Percentiles rank a stretch among this genome's conserved stretches.
Conservation (phyloP, 75 land plant species). For the Azolla pinnata region DNA sequence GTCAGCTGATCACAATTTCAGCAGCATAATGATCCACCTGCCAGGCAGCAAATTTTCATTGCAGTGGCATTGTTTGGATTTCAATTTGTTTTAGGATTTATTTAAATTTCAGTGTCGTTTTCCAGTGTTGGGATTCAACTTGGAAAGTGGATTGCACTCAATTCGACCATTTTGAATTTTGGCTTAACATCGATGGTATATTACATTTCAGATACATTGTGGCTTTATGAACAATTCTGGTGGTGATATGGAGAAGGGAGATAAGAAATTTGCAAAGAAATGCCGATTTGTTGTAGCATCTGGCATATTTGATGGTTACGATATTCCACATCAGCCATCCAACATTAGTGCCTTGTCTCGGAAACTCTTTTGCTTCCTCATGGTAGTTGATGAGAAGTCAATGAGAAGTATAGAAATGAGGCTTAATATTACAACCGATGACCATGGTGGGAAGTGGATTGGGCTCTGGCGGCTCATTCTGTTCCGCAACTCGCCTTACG, state of each 20-base stretch:
- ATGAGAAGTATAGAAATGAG: conserved; percentile 44
- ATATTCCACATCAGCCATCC: conserved; percentile 81
- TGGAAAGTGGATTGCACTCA: too few relatives aligned
- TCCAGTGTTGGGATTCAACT: too few relatives aligned
- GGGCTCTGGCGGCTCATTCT: conserved; percentile 84
- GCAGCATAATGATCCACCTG: too few relatives aligned
- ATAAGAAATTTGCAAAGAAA: conserved; percentile 55
- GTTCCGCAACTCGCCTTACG: conserved; percentile 67
- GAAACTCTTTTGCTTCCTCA: conserved; percentile 84
- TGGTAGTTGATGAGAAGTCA: conserved; percentile 81
- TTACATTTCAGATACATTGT: conserved; percentile 70
- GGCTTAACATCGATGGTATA: too few relatives aligned
- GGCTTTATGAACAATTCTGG: conserved; percentile 68
- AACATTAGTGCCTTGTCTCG: conserved; percentile 64
- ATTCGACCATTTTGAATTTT: too few relatives aligned
- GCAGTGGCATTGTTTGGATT: too few relatives aligned
- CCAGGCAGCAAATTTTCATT: too few relatives aligned
- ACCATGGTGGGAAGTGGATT: conserved; percentile 71
- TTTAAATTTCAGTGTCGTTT: too few relatives aligned
- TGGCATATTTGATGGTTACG: conserved; percentile 81
- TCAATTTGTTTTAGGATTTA: too few relatives aligned
- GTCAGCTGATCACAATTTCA: too few relatives aligned
- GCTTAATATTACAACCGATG: conserved; percentile 37
- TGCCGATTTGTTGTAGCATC: conserved; percentile 90
- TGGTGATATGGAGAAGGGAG: conserved; percentile 52